phyloP scores from a whole-genome alignment of 2,329 filamentous ascomycete genomes.

The Dothideomycetidae sp. region DNA sequence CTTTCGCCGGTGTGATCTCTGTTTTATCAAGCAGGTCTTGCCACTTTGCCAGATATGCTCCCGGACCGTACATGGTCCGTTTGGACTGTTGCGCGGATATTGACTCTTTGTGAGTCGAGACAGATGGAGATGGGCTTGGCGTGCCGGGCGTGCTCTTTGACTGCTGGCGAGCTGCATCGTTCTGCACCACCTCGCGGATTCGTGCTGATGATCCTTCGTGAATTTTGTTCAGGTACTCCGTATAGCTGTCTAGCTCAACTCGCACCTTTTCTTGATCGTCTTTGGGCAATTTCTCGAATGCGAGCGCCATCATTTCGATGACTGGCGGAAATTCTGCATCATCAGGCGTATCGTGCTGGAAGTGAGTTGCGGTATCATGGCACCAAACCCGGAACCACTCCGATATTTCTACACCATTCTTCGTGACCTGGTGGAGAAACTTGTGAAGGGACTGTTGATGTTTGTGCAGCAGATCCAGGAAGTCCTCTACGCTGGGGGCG shows the following conservation, averaged over 20 bases:
- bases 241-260: slow-evolving; percentile 44
- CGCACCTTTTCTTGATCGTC: slow-evolving; percentile 35
- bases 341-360: background rate
- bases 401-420: slow-evolving; percentile 52
- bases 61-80: slow-evolving; percentile 45
- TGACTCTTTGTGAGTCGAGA: background rate
- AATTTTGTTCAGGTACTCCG: slow-evolving; percentile 43
- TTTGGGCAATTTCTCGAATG: slow-evolving; percentile 34
- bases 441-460: slow-evolving; percentile 51
- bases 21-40: slow-evolving; percentile 57
- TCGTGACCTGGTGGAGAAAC: slow-evolving; percentile 56
- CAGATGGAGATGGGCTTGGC: background rate
- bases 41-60: slow-evolving; percentile 60
- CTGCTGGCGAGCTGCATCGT: slow-evolving; percentile 9
- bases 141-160: background rate
- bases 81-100: background rate
- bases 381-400: slow-evolving; percentile 48
- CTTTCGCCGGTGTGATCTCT: slow-evolving; percentile 46
- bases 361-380: slow-evolving; percentile 21
- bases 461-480: slow-evolving; percentile 49
- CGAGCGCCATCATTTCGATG: slow-evolving; percentile 21
- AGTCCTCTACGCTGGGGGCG: slow-evolving; percentile 54
- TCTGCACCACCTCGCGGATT: slow-evolving; percentile 42
- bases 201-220: slow-evolving; percentile 39
- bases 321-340: slow-evolving; percentile 12